These are phyloP conservation scores for Verticillium klebahnii DNA, from an alignment of 2,329 filamentous ascomycete species.

Conservation along the genomic window DNA sequence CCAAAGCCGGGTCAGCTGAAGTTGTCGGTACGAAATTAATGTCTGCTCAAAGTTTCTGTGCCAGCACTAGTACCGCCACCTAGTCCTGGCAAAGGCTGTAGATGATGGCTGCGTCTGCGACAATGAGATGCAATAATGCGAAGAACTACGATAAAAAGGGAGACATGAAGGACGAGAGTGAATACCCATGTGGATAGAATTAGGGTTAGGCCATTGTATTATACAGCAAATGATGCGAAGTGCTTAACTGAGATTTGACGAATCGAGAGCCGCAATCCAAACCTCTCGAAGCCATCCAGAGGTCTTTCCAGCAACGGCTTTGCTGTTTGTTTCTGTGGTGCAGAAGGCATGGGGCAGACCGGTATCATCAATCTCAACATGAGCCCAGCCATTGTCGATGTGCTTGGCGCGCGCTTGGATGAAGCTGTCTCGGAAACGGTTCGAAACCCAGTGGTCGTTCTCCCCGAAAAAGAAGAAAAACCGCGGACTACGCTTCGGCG, in stretches of 20 bases:
- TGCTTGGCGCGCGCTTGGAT: slow-evolving; percentile 36
- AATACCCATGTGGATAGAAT: too few species aligned
- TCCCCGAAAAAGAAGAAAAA: slow-evolving; percentile 58
- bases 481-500: slow-evolving; percentile 29
- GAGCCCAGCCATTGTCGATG: slow-evolving; percentile 32
- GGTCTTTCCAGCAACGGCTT: slow-evolving; percentile 6
- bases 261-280: background rate
- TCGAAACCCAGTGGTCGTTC: slow-evolving; percentile 59
- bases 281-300: slow-evolving; percentile 10
- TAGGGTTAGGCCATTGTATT: too few species aligned
- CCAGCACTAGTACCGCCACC: too few species aligned
- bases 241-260: background rate
- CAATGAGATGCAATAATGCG: too few species aligned
- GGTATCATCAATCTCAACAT: slow-evolving; percentile 50
- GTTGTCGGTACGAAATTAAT: too few species aligned
- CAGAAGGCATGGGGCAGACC: slow-evolving; percentile 59
- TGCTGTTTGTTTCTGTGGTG: slow-evolving; percentile 22
- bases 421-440: slow-evolving; percentile 50
- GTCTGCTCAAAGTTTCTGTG: too few species aligned
- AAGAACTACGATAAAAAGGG: too few species aligned
- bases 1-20: too few species aligned
- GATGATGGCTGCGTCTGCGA: too few species aligned
- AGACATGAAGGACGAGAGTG: too few species aligned
- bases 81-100: too few species aligned
- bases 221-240: too few species aligned